Percentiles rank a stretch among this genome's conserved stretches.
Conservation (phyloP, 257 asterid genomes). For the Thymus mandschuricus region DNA sequence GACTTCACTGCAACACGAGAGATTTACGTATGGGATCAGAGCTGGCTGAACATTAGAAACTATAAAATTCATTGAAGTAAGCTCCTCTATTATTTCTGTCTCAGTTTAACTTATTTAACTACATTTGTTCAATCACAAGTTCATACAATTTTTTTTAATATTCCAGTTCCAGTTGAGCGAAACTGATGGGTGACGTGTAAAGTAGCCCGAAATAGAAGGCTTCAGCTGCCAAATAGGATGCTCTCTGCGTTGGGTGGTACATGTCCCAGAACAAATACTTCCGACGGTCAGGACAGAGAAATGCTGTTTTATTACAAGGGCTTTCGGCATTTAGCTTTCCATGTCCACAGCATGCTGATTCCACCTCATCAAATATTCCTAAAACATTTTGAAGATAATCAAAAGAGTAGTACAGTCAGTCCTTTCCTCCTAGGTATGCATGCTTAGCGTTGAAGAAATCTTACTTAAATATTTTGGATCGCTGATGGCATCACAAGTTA, state of each 20-base stretch:
- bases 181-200: constrained; percentile 40
- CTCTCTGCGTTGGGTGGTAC: constrained; percentile 58
- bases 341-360: constrained; percentile 58
- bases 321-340: constrained; percentile 43
- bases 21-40: not conserved
- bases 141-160: constrained; percentile 7
- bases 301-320: constrained; percentile 44
- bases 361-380: constrained; percentile 43
- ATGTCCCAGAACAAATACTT: constrained; percentile 56
- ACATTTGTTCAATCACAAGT: not conserved
- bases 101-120: constrained; percentile 6
- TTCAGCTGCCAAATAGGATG: constrained; percentile 43
- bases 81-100: not conserved
- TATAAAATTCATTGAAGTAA: not conserved
- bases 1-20: not conserved
- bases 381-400: not conserved
- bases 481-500: constrained; percentile 44
- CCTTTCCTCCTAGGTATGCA: not conserved
- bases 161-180: constrained; percentile 34
- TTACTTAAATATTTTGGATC: constrained; percentile 32
- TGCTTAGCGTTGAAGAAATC: not conserved
- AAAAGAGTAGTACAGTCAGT: not conserved
- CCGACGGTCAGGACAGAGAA: constrained; percentile 39
- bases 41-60: not conserved
- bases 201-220: constrained; percentile 27